These are phyloP conservation scores for Taxillus chinensis DNA, from an alignment of 164 flowering plant genomes.

Conservation along the genomic window DNA sequence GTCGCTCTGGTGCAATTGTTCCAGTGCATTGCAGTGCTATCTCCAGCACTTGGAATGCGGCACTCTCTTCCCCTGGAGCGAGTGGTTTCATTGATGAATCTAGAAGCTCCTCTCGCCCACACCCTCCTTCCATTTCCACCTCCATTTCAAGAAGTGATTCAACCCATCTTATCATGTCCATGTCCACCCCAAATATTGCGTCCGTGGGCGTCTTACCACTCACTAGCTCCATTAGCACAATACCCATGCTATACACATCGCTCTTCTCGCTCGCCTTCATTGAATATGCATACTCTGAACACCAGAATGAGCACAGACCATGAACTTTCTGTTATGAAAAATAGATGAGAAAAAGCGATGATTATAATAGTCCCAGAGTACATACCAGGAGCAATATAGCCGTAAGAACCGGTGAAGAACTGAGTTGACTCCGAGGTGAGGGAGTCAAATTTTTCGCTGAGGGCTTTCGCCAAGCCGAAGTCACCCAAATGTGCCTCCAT, in stretches of 20 bases:
- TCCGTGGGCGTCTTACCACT: conserved; percentile 85
- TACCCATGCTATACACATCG: conserved; percentile 95
- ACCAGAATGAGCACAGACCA: background rate
- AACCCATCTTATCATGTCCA: conserved; percentile 95
- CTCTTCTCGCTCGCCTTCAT: conserved; percentile 84
- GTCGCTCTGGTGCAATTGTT: conserved; percentile 65
- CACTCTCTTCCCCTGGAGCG: conserved; percentile 48
- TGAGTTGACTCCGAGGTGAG: conserved; percentile 45
- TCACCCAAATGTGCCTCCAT: conserved; percentile 97
- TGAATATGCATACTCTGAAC: conserved; percentile 86
- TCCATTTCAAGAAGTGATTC: conserved; percentile 42
- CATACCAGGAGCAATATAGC: conserved; percentile 97
- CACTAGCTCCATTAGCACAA: conserved; percentile 91
- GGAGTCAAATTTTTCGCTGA: conserved; percentile 41
- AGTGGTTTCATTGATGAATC: conserved; percentile 62
- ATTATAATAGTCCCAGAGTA: background rate
- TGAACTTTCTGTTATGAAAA: background rate
- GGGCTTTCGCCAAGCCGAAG: conserved; percentile 78
- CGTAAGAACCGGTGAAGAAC: conserved; percentile 92
- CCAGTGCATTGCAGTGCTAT: conserved; percentile 82
- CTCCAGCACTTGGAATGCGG: conserved; percentile 67
- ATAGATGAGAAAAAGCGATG: background rate
- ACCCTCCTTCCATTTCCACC: conserved; percentile 8
- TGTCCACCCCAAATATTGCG: conserved; percentile 51
- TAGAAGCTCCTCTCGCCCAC: conserved; percentile 38